Conservation (phyloP, 2,329 filamentous ascomycete species). For the Sporothrix schenckii region DNA sequence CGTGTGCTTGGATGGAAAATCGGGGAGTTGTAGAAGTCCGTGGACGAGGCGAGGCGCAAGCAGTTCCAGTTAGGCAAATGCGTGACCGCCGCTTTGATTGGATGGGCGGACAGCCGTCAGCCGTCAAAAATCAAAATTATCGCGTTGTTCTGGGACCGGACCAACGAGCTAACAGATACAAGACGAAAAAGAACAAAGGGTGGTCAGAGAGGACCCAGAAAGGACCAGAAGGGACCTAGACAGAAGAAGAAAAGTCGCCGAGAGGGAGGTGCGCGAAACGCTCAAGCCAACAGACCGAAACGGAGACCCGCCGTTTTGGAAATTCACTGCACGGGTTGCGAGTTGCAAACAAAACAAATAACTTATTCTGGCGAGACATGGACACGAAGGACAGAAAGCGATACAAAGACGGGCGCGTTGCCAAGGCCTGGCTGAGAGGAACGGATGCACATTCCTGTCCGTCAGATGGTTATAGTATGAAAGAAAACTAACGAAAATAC, state of each 20-base stretch:
- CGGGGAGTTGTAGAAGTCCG: conserved; percentile 19
- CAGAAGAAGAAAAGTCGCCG: conserved; percentile 4
- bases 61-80: background rate
- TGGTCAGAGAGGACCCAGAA: background rate
- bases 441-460: conserved; percentile 14
- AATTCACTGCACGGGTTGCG: too few relatives aligned
- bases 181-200: background rate
- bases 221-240: background rate
- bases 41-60: background rate
- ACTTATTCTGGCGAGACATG: background rate
- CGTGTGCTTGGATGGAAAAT: background rate
- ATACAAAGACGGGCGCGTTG: background rate
- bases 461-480: background rate
- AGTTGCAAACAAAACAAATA: too few relatives aligned
- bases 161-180: background rate
- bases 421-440: background rate
- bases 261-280: background rate
- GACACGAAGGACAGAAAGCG: background rate
- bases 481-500: background rate
- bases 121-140: too few relatives aligned
- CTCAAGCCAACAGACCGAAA: background rate
- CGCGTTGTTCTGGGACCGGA: conserved; percentile 24
- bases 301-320: too few relatives aligned
- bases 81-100: background rate
- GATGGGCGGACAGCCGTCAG: background rate